A percentile compares a stretch with the other conserved stretches of the same genome.
These are phyloP conservation scores for Picochlorum sp. DNA, from an alignment of 139 green algal genomes.

Conservation along the genomic window DNA sequence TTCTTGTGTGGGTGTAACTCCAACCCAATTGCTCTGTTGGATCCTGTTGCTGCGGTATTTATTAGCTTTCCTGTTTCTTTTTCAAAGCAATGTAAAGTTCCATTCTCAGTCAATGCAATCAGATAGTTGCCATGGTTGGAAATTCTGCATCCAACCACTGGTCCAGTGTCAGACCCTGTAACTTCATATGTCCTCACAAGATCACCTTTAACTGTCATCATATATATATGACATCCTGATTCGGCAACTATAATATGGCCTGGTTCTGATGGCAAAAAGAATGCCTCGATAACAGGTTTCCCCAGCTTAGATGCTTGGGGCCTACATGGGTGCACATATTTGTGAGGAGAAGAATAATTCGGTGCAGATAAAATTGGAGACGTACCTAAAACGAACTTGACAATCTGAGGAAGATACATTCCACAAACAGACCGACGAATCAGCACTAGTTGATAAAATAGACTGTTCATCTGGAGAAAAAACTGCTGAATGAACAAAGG, in stretches of 20 bases:
- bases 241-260: slow-evolving; percentile 87
- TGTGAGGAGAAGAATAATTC: no score
- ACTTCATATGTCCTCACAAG: slow-evolving; percentile 34
- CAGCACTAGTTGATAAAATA: slow-evolving; percentile 64
- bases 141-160: slow-evolving; percentile 20
- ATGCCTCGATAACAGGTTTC: slow-evolving; percentile 57
- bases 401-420: slow-evolving; percentile 86
- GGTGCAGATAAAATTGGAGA: no score
- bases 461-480: slow-evolving; percentile 69
- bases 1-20: slow-evolving; percentile 89
- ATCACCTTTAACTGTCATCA: slow-evolving; percentile 78
- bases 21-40: slow-evolving; percentile 82
- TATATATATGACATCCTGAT: slow-evolving; percentile 57
- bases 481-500: slow-evolving; percentile 81
- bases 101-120: slow-evolving; percentile 83
- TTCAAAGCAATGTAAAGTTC: slow-evolving; percentile 71
- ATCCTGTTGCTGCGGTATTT: slow-evolving; percentile 70
- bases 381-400: neutral
- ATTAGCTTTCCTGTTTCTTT: slow-evolving; percentile 66
- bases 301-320: slow-evolving; percentile 36
- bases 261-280: slow-evolving; percentile 64
- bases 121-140: slow-evolving; percentile 81
- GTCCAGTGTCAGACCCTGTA: slow-evolving; percentile 3
- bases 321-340: no score
- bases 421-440: slow-evolving; percentile 87